These are phyloP conservation scores for Zychaea mexicana DNA, from an alignment of 371 early-diverging fungal genomes.

Conservation along the genomic window DNA sequence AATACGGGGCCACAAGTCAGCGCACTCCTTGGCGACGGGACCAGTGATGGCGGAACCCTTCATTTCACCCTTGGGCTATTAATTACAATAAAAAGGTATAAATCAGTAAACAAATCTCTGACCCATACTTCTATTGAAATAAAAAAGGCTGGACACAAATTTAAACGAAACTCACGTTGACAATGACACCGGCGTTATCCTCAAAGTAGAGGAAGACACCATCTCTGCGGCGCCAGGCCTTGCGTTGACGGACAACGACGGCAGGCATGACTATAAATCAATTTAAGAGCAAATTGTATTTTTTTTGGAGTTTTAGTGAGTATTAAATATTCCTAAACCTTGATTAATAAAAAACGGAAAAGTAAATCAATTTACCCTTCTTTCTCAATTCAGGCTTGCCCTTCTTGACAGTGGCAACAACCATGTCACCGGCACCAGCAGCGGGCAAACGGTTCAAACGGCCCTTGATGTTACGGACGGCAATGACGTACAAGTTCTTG, in stretches of 20 bases:
- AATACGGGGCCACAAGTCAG: constrained; percentile 99
- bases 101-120: too few species aligned
- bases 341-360: not conserved
- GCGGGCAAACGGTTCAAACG: constrained; percentile 99
- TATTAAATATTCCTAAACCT: too few species aligned
- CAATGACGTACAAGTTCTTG: constrained; percentile 99
- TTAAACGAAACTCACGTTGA: constrained; percentile 26
- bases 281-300: too few species aligned
- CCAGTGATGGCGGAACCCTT: constrained; percentile 99
- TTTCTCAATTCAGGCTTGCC: constrained; percentile 99
- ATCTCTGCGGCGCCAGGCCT: constrained; percentile 98
- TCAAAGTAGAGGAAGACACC: constrained; percentile 98
- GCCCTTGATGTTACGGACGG: constrained; percentile 96
- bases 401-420: constrained; percentile 99
- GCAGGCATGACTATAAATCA: constrained; percentile 95
- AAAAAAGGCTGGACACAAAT: not conserved
- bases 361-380: constrained; percentile 71
- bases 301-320: too few species aligned
- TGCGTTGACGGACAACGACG: constrained; percentile 98
- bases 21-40: constrained; percentile 99
- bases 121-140: too few species aligned
- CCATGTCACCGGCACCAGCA: constrained; percentile 99
- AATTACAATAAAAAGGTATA: constrained; percentile 11
- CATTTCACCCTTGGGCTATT: constrained; percentile 99
- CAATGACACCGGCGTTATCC: constrained; percentile 59